Conservation (phyloP, 2,329 filamentous ascomycete genomes). For the Conoideocrella luteorostrata region DNA sequence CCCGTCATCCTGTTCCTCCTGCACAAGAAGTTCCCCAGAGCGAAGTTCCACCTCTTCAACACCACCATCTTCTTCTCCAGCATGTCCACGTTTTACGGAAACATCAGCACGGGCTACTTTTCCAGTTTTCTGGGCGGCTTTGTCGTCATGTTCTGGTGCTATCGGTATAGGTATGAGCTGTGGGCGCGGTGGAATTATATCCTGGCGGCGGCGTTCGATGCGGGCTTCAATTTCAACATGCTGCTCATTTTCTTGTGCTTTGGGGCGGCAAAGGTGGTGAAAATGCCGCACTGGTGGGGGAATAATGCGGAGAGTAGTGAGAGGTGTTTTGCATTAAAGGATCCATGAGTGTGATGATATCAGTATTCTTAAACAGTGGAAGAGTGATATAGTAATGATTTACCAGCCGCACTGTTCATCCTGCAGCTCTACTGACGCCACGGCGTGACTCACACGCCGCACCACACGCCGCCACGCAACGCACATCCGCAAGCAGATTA, state of each 20-base stretch:
- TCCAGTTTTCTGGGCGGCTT: constrained; percentile 53
- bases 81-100: constrained; percentile 51
- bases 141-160: constrained; percentile 54
- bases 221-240: constrained; percentile 57
- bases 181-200: constrained; percentile 58
- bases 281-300: constrained; percentile 60
- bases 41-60: constrained; percentile 52
- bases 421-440: too few species aligned
- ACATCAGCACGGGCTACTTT: constrained; percentile 53
- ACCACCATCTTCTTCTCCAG: constrained; percentile 56
- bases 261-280: constrained; percentile 47
- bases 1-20: constrained; percentile 44
- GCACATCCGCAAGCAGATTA: too few species aligned
- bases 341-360: too few species aligned
- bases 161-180: constrained; percentile 46
- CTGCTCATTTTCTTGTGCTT: constrained; percentile 56
- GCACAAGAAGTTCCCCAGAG: constrained; percentile 45
- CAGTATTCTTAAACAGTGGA: too few species aligned
- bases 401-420: too few species aligned
- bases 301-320: constrained; percentile 50
- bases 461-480: too few species aligned
- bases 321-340: constrained; percentile 47
- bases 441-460: too few species aligned
- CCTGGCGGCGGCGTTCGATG: constrained; percentile 54
- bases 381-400: too few species aligned